phyloP scores from a whole-genome alignment of 352 stramenopile genomes.

The Phytophthora kernoviae region DNA sequence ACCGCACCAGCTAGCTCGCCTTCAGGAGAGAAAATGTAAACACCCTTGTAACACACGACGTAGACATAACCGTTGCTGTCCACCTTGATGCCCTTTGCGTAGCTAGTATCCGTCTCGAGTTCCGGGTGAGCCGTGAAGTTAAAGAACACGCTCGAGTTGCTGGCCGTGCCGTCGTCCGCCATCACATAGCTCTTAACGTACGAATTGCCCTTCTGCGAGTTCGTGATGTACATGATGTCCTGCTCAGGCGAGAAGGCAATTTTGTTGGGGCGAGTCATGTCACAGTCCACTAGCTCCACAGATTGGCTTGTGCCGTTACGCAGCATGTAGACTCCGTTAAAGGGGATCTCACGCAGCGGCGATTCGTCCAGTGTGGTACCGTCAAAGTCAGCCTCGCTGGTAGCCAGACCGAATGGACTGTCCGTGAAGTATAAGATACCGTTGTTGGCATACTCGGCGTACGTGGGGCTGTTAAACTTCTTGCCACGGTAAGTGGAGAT shows the following conservation, averaged over 20 bases:
- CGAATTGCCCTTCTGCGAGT: constrained; percentile 77
- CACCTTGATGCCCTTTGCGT: constrained; percentile 76
- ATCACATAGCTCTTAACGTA: constrained; percentile 80
- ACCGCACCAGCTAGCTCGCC: constrained; percentile 62
- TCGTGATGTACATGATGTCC: constrained; percentile 82
- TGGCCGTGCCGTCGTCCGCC: constrained; percentile 52
- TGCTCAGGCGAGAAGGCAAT: constrained; percentile 78
- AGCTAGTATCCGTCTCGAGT: constrained; percentile 61
- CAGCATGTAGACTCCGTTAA: constrained; percentile 81
- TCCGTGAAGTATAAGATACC: constrained; percentile 84
- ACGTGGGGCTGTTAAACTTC: constrained; percentile 80
- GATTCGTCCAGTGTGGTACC: constrained; percentile 71
- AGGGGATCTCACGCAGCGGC: constrained; percentile 72
- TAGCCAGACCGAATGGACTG: constrained; percentile 77
- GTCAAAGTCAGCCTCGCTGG: constrained; percentile 58
- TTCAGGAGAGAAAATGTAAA: constrained; percentile 70
- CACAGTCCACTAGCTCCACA: constrained; percentile 69
- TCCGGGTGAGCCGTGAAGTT: constrained; percentile 78
- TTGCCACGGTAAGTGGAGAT: constrained; percentile 76
- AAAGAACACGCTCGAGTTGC: constrained; percentile 68
- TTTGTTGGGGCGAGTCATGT: constrained; percentile 84
- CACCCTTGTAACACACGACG: constrained; percentile 71
- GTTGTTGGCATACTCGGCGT: constrained; percentile 63
- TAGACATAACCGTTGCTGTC: constrained; percentile 80
- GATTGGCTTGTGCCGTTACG: constrained; percentile 48